These are phyloP conservation scores for Rhododendron molle DNA, from an alignment of 148 eudicot genomes.

Conservation along the genomic window DNA sequence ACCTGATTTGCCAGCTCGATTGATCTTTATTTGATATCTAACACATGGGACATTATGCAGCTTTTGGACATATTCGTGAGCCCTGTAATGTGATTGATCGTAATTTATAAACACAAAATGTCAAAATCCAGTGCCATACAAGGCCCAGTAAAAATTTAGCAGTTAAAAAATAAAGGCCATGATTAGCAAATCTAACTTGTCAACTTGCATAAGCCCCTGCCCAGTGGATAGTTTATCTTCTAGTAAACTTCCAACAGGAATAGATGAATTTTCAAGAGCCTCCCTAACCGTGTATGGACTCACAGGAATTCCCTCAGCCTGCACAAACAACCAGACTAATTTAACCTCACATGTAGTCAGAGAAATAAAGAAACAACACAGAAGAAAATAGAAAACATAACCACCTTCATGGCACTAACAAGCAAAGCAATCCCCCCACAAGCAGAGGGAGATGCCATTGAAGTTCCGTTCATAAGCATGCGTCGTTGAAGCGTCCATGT, in stretches of 20 bases:
- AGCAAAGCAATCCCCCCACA: slow-evolving; percentile 93
- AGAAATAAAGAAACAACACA: not conserved
- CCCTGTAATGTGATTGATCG: slow-evolving; percentile 42
- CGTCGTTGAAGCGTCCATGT: slow-evolving; percentile 96
- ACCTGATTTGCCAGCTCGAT: slow-evolving; percentile 73
- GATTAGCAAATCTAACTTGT: slow-evolving; percentile 57
- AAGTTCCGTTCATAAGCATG: slow-evolving; percentile 99
- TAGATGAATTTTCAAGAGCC: slow-evolving; percentile 89
- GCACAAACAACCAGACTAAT: slow-evolving; percentile 12
- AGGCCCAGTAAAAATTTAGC: not conserved
- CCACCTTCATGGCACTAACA: slow-evolving; percentile 94
- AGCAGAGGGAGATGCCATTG: slow-evolving; percentile 98
- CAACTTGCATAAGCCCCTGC: slow-evolving; percentile 97
- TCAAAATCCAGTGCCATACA: not conserved
- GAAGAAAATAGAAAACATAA: slow-evolving; percentile 6
- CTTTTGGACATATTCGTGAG: slow-evolving; percentile 70
- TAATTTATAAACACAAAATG: not conserved
- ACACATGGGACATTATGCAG: slow-evolving; percentile 54
- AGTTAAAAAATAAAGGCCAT: not conserved
- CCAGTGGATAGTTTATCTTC: slow-evolving; percentile 89
- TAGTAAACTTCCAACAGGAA: slow-evolving; percentile 62
- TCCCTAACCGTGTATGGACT: slow-evolving; percentile 85
- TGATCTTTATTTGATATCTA: slow-evolving; percentile 68
- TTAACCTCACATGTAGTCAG: not conserved
- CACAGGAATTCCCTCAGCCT: slow-evolving; percentile 84